These are phyloP conservation scores for Boechera stricta DNA, from an alignment of 345 rosid genomes.

Conservation along the genomic window DNA sequence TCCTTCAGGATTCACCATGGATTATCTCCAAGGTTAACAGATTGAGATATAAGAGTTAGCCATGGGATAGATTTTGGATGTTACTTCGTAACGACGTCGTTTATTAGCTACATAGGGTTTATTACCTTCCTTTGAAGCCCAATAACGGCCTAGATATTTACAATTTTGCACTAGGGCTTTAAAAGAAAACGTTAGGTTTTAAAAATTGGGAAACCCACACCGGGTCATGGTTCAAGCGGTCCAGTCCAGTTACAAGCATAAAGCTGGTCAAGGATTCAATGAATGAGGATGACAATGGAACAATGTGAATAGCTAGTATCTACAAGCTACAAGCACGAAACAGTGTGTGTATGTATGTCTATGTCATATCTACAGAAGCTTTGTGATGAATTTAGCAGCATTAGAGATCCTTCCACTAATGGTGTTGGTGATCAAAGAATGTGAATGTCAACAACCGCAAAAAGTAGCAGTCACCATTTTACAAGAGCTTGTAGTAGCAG, in stretches of 20 bases:
- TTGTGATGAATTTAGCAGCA: no score
- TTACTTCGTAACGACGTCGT: conserved; percentile 32
- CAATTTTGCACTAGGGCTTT: background rate
- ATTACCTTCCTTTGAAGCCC: conserved; percentile 17
- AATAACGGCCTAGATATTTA: background rate
- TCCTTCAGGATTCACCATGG: conserved; percentile 44
- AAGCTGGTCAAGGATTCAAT: background rate
- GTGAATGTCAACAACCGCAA: no score
- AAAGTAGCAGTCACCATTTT: no score
- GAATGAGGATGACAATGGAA: background rate
- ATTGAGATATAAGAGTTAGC: conserved; percentile 33
- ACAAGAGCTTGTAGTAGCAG: no score
- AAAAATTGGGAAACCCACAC: background rate
- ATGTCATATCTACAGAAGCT: no score
- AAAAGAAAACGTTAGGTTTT: background rate
- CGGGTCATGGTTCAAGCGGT: conserved; percentile 7
- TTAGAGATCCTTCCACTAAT: no score
- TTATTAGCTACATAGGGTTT: background rate
- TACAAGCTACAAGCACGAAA: no score
- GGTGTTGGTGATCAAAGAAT: no score
- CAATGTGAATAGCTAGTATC: no score
- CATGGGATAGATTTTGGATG: conserved; percentile 38
- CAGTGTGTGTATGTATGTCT: no score
- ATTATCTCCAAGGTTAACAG: conserved; percentile 35
- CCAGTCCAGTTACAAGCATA: background rate